Conservation (phyloP, 2,329 filamentous ascomycete species). For the Fusarium nisikadoi region DNA sequence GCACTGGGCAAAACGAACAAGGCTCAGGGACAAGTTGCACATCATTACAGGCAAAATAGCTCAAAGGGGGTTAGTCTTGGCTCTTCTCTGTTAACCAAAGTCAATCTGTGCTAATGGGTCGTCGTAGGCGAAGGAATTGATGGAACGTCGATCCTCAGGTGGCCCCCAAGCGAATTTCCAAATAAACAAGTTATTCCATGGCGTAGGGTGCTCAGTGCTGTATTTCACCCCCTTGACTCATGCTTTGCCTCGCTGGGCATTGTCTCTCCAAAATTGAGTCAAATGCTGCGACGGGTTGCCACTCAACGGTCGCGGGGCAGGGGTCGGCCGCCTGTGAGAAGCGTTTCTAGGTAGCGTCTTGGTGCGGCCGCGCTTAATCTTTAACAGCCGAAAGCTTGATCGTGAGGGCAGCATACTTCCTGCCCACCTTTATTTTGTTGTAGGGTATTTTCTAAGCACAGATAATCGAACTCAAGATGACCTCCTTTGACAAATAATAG, state of each 20-base stretch:
- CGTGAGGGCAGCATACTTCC: constrained; percentile 12
- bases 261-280: constrained; percentile 13
- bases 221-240: neutral
- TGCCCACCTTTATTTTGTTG: neutral
- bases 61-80: neutral
- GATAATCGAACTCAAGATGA: neutral
- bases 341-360: constrained; percentile 8
- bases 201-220: neutral
- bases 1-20: constrained; percentile 10
- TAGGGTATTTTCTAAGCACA: neutral
- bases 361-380: constrained; percentile 23
- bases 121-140: constrained; percentile 3
- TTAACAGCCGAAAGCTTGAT: constrained; percentile 28
- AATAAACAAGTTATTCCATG: constrained; percentile 6
- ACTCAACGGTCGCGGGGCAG: constrained; percentile 28
- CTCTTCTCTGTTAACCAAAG: neutral
- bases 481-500: constrained; percentile 21
- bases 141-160: constrained; percentile 13
- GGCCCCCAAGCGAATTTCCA: constrained; percentile 17
- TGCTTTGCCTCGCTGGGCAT: neutral
- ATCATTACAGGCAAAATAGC: constrained; percentile 28
- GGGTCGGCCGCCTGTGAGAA: constrained; percentile 33
- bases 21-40: constrained; percentile 10
- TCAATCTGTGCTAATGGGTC: neutral
- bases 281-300: constrained; percentile 31